Base-by-base conservation (phyloP, 1,139 yeast species). In the Debaryomyces robertsiae region DNA sequence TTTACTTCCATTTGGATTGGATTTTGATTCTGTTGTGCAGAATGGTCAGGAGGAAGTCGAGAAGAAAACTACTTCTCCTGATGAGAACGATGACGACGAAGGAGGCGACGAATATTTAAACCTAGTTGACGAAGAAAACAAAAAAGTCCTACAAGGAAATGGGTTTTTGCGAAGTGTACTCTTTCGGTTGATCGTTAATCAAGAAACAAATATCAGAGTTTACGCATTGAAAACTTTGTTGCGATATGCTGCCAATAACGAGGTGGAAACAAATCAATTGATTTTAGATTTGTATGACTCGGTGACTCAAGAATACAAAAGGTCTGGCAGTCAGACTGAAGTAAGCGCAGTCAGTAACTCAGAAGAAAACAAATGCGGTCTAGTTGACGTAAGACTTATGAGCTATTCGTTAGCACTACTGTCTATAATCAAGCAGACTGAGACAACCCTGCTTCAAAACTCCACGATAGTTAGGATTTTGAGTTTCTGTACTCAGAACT, bases 401-500 rank as follows among this genome's bases (percentile, higher is more conserved):
- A 63, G 67, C 30, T 68, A 62, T 46, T 61, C 77, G 0, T 59
- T 72, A 39, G 63, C 67, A 2, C 55, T 73, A 36, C 66, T 65
- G 60, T 53, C 74, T 0, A 52, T 72, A 27, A 58, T 73, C 23
- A 69, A 62, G 40, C 72, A 67, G 39, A 63, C 76, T 0, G 66
- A 69, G 17, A 58, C 67, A 3, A 53, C 61, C 1, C 49, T 64
- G 7, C 53, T 73, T n/a, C 77, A 70, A 46, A 69, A 72, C 43
- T 58, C 77, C 3, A 63, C 70, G 1, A 58, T 72, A 9, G 70
- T 71, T 16, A 70, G 70, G 43, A 58, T 73, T 4, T 58, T 73
- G 49, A 70, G 77, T 62, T 73, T 70, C 46, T 73, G 77, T 47
- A 73, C 79, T 7, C 79, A 73, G 46, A 68, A 61, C 42, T 63